These are phyloP conservation scores for Grifola frondosa DNA, from an alignment of 1,284 basidiomycete species.

Conservation along the genomic window DNA sequence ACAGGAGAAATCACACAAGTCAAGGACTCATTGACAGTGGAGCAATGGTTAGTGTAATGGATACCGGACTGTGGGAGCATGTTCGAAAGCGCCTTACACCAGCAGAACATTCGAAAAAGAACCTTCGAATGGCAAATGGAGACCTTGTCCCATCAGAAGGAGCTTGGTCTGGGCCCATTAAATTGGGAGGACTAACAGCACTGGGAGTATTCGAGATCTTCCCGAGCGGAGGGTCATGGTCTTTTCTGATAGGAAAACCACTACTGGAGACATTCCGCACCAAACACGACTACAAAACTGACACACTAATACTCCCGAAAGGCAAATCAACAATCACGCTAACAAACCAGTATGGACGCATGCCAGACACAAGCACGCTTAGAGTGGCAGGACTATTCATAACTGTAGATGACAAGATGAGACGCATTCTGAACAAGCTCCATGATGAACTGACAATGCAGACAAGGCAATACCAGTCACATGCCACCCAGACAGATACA, in stretches of 20 bases:
- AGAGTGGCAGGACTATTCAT: conserved; percentile 3
- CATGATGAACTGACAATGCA: too few relatives aligned
- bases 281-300: conserved; percentile 28
- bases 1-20: conserved; percentile 7
- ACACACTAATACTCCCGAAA: conserved; percentile 15
- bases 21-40: conserved; percentile 29
- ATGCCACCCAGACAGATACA: too few relatives aligned
- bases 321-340: neutral
- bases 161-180: conserved; percentile 26
- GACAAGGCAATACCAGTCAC: too few relatives aligned
- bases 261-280: conserved; percentile 24
- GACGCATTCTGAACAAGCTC: too few relatives aligned
- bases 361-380: neutral
- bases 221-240: conserved; percentile 30
- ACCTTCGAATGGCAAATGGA: conserved; percentile 32
- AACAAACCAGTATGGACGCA: neutral
- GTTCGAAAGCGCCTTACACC: conserved; percentile 14
- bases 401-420: conserved; percentile 19
- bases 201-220: conserved; percentile 33
- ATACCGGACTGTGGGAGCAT: conserved; percentile 14
- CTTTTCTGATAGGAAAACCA: conserved; percentile 32
- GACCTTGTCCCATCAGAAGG: conserved; percentile 23
- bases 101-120: conserved; percentile 11
- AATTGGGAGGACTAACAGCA: conserved; percentile 12
- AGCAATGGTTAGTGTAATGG: conserved; percentile 29